phyloP scores from a whole-genome alignment of 2,329 filamentous ascomycete species.

The Lithohypha guttulata region DNA sequence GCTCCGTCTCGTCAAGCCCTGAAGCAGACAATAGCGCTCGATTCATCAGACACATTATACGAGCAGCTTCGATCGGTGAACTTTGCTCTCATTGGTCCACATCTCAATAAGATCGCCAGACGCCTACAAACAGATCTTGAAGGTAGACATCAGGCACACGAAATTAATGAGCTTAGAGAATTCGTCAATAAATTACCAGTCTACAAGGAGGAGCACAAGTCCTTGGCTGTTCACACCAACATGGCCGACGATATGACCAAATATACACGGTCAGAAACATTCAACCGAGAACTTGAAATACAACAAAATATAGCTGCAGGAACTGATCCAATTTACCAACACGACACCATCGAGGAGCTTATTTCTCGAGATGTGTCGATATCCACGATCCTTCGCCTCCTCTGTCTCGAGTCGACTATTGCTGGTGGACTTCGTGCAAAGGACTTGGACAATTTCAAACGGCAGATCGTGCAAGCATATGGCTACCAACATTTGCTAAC shows the following conservation, averaged over 20 bases:
- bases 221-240: conserved; percentile 81
- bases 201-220: conserved; percentile 88
- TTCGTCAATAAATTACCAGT: conserved; percentile 90
- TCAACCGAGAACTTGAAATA: conserved; percentile 78
- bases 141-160: conserved; percentile 72
- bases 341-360: conserved; percentile 87
- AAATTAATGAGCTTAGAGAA: conserved; percentile 80
- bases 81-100: conserved; percentile 82
- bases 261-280: conserved; percentile 77
- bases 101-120: conserved; percentile 82
- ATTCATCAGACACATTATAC: conserved; percentile 82
- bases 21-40: conserved; percentile 80
- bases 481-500: conserved; percentile 92
- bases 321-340: conserved; percentile 76
- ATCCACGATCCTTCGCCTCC: conserved; percentile 66
- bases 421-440: conserved; percentile 77
- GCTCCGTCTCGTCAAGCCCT: conserved; percentile 46
- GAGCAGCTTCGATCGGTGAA: conserved; percentile 81
- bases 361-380: conserved; percentile 77
- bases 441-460: conserved; percentile 82
- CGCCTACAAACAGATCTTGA: conserved; percentile 82
- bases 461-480: conserved; percentile 80
- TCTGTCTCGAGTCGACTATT: conserved; percentile 87
- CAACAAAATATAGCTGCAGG: conserved; percentile 93
- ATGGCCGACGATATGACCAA: conserved; percentile 94